Evolutionary conservation across 139 green algal genomes (phyloP).

Genomic region (Coccomyxa sp.): DNA sequence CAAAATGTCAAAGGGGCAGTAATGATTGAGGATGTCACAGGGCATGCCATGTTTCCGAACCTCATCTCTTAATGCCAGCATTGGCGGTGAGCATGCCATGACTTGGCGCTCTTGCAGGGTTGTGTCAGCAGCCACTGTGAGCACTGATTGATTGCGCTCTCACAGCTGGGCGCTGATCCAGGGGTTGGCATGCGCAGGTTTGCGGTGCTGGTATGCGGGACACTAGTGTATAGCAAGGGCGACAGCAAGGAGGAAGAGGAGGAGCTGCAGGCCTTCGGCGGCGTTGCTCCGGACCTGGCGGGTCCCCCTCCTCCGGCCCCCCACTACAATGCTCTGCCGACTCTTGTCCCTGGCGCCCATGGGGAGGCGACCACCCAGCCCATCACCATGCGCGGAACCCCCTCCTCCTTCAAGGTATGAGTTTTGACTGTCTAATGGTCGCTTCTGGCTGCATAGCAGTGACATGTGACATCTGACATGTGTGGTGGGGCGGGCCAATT

Average conservation of each 20-base stretch:
- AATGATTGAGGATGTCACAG: too few relatives aligned
- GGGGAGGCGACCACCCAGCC: background rate
- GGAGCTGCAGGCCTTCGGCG: background rate
- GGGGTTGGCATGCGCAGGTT: slow-evolving; percentile 30
- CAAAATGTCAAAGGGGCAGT: too few relatives aligned
- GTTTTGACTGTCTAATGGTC: background rate
- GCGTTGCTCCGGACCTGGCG: background rate
- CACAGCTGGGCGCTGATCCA: background rate
- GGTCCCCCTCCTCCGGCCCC: too few relatives aligned
- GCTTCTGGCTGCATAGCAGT: background rate
- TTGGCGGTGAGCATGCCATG: background rate
- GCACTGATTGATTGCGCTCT: background rate
- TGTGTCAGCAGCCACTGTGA: background rate
- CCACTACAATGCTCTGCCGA: background rate
- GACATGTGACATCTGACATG: background rate
- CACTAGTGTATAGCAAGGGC: slow-evolving; percentile 56
- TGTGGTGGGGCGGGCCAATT: background rate
- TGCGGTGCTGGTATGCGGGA: slow-evolving; percentile 62
- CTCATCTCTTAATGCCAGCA: too few relatives aligned
- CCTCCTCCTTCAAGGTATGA: slow-evolving; percentile 5
- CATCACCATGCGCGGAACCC: slow-evolving; percentile 8
- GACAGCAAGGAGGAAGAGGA: slow-evolving; percentile 31
- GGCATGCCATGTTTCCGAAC: too few relatives aligned
- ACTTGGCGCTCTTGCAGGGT: background rate
- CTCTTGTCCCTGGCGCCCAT: background rate